Evolutionary conservation across 176 grass and related monocot genomes (phyloP), one percentile per base, ranked within the genome.

Genomic region (Phoenix dactylifera): DNA sequence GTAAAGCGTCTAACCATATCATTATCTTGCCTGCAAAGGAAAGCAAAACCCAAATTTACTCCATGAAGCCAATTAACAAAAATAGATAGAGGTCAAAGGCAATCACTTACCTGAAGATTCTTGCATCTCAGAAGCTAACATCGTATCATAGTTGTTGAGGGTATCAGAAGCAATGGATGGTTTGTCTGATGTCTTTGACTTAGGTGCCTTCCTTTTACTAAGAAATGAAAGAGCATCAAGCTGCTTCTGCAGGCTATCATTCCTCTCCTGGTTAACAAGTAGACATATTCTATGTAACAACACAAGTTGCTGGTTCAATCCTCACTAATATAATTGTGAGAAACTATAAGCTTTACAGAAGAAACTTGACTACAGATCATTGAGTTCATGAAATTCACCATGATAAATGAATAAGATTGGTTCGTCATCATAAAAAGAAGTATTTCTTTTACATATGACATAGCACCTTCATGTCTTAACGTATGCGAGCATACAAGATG

Each of bases 181-280:
- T 39, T 78, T 74, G 68, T 86, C 82, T 26, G 63, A 19, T 55
- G 83, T 44, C 50, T 85, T 97, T 71, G 67, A 70, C 72, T 78
- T 97, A 63, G 84, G 64, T 75, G 71, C 66, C 84, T 91, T 97
- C 58, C 84, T 85, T 91, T 85, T 97, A 55, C 78, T 81, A 23
- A 97, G 81, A 67, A 97, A 91, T 29, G 93, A 97, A 72, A 97
- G 87, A 26, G 78, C 78, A 70, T 91, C 78, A 15, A 91, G 84
- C 35, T 97, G 93, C 15, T 85, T 85, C 60, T 91, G 84, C 74
- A 97, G 72, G 72, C 80, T 60, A 56, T 88, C 79, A 54, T 83
- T 97, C 66, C 80, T 97, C 80, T 88, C 84, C 87, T 97, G 59
- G 50, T 49, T 23, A 71, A 78, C 22, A 29, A 16, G 57, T 44